Conservation (phyloP, 2,329 filamentous ascomycete genomes). For the Pyrenophora tritici-repentis region DNA sequence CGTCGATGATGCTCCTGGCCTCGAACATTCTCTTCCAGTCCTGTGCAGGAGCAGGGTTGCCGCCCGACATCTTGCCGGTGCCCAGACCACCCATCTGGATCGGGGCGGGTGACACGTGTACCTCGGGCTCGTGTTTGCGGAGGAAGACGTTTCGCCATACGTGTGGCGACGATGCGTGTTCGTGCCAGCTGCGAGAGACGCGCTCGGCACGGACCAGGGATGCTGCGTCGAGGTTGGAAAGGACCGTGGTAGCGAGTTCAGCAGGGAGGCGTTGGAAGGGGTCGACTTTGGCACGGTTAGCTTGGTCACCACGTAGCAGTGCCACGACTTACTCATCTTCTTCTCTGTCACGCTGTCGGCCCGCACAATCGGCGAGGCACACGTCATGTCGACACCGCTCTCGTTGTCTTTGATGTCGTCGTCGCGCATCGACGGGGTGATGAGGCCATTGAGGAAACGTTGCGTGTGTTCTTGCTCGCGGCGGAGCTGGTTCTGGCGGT, state of each 20-base stretch:
- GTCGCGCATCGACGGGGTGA: conserved; percentile 13
- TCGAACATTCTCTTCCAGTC: conserved; percentile 88
- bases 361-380: conserved; percentile 39
- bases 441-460: conserved; percentile 38
- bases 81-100: conserved; percentile 59
- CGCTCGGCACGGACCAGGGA: conserved; percentile 61
- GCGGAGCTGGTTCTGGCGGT: conserved; percentile 33
- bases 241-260: conserved; percentile 63
- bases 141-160: conserved; percentile 69
- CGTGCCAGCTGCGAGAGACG: conserved; percentile 63
- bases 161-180: conserved; percentile 60
- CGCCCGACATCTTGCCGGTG: conserved; percentile 54
- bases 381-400: conserved; percentile 47
- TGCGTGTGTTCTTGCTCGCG: conserved; percentile 42
- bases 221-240: conserved; percentile 63
- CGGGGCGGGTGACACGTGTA: conserved; percentile 52
- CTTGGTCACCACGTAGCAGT: neutral
- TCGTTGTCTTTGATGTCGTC: conserved; percentile 46
- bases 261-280: conserved; percentile 60
- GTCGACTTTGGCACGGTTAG: conserved; percentile 48
- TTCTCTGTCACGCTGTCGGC: conserved; percentile 41
- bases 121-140: conserved; percentile 56
- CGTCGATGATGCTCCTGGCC: conserved; percentile 74
- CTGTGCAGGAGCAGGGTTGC: conserved; percentile 59
- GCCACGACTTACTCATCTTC: conserved; percentile 41